Conservation (phyloP, 2,329 filamentous ascomycete species). For the Atkinsonella texensis region DNA sequence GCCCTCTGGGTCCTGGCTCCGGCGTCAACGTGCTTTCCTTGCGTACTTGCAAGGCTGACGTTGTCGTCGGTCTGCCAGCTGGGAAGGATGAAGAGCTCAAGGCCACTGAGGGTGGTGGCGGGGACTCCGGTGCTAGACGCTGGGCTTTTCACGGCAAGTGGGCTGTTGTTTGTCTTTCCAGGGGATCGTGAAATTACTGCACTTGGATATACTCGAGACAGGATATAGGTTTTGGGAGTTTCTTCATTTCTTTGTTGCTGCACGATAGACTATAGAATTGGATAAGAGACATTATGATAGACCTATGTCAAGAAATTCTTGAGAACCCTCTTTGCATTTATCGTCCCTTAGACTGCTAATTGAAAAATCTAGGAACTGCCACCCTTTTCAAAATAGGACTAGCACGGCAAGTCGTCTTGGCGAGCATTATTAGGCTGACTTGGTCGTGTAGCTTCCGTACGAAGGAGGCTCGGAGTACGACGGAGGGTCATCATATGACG, state of each 20-base stretch:
- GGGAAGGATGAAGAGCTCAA: constrained; percentile 76
- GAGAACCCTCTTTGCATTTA: not conserved
- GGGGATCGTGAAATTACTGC: constrained; percentile 16
- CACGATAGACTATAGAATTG: constrained; percentile 7
- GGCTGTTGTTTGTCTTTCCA: constrained; percentile 62
- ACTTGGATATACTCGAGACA: not conserved
- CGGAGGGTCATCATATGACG: constrained; percentile 2
- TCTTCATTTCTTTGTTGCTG: not conserved
- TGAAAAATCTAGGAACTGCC: too few relatives aligned
- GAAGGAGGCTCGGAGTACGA: constrained; percentile 3
- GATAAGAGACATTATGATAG: not conserved
- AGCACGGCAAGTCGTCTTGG: too few relatives aligned
- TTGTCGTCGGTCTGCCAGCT: constrained; percentile 74
- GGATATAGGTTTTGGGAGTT: not conserved
- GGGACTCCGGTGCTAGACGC: constrained; percentile 57
- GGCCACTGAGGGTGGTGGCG: constrained; percentile 55
- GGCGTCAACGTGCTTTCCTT: constrained; percentile 77
- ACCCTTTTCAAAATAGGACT: too few relatives aligned
- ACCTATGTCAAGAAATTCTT: not conserved
- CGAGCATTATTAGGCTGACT: not conserved
- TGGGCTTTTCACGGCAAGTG: constrained; percentile 97
- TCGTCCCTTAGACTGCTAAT: too few relatives aligned
- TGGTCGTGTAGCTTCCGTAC: not conserved
- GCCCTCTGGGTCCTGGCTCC: constrained; percentile 69
- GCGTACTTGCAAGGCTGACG: constrained; percentile 92